These are phyloP conservation scores for Aspergillus funiculosus DNA, from an alignment of 495 filamentous ascomycete genomes.

Conservation along the genomic window DNA sequence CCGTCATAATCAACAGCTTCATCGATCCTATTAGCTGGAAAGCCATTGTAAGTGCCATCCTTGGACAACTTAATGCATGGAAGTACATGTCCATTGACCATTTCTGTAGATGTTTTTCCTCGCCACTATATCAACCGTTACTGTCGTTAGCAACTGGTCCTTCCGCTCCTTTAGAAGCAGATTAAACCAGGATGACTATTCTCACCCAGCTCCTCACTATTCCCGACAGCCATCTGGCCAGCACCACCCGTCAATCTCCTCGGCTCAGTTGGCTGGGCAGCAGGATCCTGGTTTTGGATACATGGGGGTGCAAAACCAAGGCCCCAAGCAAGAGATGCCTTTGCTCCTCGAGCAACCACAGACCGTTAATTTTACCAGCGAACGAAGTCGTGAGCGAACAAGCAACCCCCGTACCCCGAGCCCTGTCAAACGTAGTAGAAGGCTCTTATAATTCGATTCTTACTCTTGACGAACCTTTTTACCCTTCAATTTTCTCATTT, in stretches of 20 bases:
- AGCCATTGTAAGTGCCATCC: slow-evolving; percentile 51
- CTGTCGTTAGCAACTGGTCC: slow-evolving; percentile 44
- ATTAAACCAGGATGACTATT: slow-evolving; percentile 32
- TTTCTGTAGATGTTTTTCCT: slow-evolving; percentile 36
- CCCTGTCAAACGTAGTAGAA: slow-evolving; percentile 32
- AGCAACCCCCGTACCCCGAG: slow-evolving; percentile 36
- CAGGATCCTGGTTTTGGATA: slow-evolving; percentile 26
- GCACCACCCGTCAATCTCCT: slow-evolving; percentile 23
- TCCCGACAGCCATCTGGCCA: slow-evolving; percentile 22
- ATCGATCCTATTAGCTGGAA: slow-evolving; percentile 69
- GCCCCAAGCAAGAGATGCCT: slow-evolving; percentile 25
- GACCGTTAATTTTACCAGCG: slow-evolving; percentile 29
- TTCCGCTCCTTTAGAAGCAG: slow-evolving; percentile 41
- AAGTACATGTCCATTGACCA: slow-evolving; percentile 15
- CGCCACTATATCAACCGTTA: slow-evolving; percentile 38
- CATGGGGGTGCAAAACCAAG: slow-evolving; percentile 21
- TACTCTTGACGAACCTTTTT: neutral
- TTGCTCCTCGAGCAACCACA: slow-evolving; percentile 36
- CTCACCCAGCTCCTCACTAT: slow-evolving; percentile 19
- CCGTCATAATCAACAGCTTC: slow-evolving; percentile 69
- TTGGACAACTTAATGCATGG: neutral
- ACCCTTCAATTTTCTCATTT: neutral
- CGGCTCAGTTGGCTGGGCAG: slow-evolving; percentile 23
- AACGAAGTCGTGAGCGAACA: slow-evolving; percentile 35
- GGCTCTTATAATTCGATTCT: slow-evolving; percentile 16